Evolutionary conservation across 2,329 filamentous ascomycete species (phyloP).

Genomic region (Lachnellula occidentalis): DNA sequence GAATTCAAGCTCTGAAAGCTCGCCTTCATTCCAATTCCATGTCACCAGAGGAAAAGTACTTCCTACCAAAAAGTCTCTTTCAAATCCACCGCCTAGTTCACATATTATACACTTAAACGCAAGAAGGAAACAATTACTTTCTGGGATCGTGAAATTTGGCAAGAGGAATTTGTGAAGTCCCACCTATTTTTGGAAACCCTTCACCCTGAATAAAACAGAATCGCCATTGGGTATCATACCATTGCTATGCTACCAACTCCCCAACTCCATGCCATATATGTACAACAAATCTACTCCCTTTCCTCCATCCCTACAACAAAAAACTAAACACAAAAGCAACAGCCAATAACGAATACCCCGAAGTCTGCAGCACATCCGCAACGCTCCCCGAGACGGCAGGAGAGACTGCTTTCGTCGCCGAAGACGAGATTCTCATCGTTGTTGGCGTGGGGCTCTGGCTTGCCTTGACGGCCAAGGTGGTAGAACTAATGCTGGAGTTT

Average conservation of each 20-base stretch:
- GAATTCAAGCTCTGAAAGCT: no score
- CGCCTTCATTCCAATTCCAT: no score
- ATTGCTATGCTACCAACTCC: not conserved
- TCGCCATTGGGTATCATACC: not conserved
- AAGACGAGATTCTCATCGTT: not conserved
- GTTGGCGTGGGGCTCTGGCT: not conserved
- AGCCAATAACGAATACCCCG: constrained; percentile 1
- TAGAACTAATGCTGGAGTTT: not conserved
- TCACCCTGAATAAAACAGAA: not conserved
- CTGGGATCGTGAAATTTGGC: not conserved
- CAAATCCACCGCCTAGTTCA: no score
- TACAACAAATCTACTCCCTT: not conserved
- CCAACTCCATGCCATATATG: not conserved
- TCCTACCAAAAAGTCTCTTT: no score
- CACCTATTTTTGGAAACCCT: not conserved
- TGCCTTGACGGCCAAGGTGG: not conserved
- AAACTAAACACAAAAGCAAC: constrained; percentile 5
- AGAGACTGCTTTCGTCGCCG: not conserved
- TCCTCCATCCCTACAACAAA: not conserved
- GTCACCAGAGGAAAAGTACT: no score
- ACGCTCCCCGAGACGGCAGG: not conserved
- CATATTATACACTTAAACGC: no score
- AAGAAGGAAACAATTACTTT: no score
- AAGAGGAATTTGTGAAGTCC: not conserved
- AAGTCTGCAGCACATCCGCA: not conserved